Evolutionary conservation across 164 flowering plant genomes (phyloP).

Genomic region (Tetracentron sinense): DNA sequence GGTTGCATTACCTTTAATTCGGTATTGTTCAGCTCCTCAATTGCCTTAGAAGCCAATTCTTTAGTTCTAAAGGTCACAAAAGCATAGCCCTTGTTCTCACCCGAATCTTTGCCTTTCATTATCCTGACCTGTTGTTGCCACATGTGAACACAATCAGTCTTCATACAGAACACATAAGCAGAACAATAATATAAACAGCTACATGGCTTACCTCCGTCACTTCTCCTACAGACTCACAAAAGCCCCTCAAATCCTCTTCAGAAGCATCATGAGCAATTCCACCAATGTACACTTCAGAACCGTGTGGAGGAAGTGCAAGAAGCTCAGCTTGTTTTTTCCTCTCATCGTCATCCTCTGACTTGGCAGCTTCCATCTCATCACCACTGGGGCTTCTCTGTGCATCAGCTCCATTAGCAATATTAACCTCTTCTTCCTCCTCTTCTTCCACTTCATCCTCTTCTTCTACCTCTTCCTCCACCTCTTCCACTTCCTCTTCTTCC

Average conservation of each 20-base stretch:
- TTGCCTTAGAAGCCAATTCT: slow-evolving; percentile 75
- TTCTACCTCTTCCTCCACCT: slow-evolving; percentile 34
- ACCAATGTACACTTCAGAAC: slow-evolving; percentile 86
- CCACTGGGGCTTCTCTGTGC: slow-evolving; percentile 21
- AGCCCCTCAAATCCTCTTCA: slow-evolving; percentile 60
- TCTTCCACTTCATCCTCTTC: slow-evolving; percentile 47
- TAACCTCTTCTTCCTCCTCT: slow-evolving; percentile 36
- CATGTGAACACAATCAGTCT: slow-evolving; percentile 4
- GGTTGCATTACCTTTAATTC: slow-evolving; percentile 60
- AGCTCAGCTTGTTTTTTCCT: slow-evolving; percentile 64
- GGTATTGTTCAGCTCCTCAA: slow-evolving; percentile 56
- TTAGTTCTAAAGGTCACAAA: slow-evolving; percentile 73
- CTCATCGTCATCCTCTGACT: slow-evolving; percentile 42
- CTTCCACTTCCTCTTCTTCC: slow-evolving; percentile 57
- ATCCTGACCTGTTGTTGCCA: slow-evolving; percentile 56
- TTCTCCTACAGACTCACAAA: slow-evolving; percentile 73
- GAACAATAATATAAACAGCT: background rate
- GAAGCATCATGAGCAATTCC: slow-evolving; percentile 64
- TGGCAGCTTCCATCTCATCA: slow-evolving; percentile 34
- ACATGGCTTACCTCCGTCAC: slow-evolving; percentile 56
- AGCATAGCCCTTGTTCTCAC: slow-evolving; percentile 80
- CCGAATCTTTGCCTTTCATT: slow-evolving; percentile 70
- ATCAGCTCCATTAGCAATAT: slow-evolving; percentile 20
- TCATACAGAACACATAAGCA: background rate
- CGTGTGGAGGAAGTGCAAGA: slow-evolving; percentile 92